A percentile compares a stretch with the other conserved stretches of the same genome.
Conservation (phyloP, 129 eudicot species). For the Helianthus annuus region DNA sequence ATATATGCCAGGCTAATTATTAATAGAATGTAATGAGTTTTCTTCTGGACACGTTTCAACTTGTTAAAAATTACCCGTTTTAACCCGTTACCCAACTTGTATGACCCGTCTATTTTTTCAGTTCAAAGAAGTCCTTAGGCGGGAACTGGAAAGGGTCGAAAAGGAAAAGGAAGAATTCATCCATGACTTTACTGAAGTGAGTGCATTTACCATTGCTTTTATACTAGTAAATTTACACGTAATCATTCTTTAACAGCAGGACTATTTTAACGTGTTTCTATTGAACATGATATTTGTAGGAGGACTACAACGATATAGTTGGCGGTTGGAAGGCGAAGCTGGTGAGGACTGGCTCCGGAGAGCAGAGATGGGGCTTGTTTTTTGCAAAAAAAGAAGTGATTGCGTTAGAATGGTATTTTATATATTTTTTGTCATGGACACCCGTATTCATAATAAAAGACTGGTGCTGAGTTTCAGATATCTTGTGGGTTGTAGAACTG, state of each 20-base stretch:
- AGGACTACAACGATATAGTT: constrained; percentile 92
- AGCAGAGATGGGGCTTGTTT: constrained; percentile 94
- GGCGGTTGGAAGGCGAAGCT: constrained; percentile 99
- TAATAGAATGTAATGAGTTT: background rate
- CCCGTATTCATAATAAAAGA: constrained; percentile 17
- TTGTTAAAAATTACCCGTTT: background rate
- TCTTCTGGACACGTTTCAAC: background rate
- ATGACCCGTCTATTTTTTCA: constrained; percentile 22
- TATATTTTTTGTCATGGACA: background rate
- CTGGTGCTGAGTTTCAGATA: background rate
- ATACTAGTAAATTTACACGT: background rate
- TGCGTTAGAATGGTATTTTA: background rate
- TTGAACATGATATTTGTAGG: constrained; percentile 43
- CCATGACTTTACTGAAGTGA: constrained; percentile 78
- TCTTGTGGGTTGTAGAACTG: too few relatives aligned
- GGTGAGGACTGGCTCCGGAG: constrained; percentile 72
- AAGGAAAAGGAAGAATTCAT: constrained; percentile 76
- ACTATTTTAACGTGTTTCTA: background rate
- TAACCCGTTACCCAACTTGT: background rate
- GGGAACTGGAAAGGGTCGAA: constrained; percentile 75
- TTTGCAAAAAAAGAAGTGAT: constrained; percentile 68
- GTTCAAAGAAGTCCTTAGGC: constrained; percentile 77
- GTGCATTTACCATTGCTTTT: constrained; percentile 18
- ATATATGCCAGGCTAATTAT: background rate
- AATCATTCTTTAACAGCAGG: background rate